Conservation (phyloP, 2,329 filamentous ascomycete species). For the Mycogone perniciosa region DNA sequence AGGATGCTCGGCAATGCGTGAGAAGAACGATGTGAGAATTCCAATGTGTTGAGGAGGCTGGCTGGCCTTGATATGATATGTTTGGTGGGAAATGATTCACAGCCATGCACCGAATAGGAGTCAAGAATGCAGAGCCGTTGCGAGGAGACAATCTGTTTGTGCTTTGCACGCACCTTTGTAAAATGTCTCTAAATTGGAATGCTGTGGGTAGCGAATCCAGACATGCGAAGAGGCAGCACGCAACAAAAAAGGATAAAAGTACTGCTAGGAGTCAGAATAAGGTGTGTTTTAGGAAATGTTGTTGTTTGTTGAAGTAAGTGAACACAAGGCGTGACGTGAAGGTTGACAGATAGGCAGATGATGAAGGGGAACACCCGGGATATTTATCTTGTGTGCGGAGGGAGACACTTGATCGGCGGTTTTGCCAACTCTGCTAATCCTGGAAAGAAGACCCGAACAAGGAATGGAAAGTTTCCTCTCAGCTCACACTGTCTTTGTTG, state of each 20-base stretch:
- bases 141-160: constrained; percentile 1
- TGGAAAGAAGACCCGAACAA: background rate
- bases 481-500: background rate
- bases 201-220: background rate
- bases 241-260: background rate
- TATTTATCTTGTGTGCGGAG: background rate
- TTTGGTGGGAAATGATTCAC: constrained; percentile 10
- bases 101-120: constrained; percentile 4
- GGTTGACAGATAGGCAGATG: background rate
- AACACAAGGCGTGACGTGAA: background rate
- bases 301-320: background rate
- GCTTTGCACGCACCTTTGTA: constrained; percentile 8
- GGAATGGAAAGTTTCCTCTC: background rate
- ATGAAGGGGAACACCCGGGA: background rate
- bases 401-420: background rate
- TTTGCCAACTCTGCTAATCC: background rate
- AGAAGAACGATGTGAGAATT: background rate
- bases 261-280: background rate
- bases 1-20: background rate
- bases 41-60: background rate
- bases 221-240: background rate
- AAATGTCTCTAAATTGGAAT: background rate
- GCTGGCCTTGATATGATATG: background rate
- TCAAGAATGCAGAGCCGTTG: constrained; percentile 1
- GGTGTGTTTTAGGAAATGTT: background rate